Percentiles rank a stretch among this genome's conserved stretches.
Conservation (phyloP, 169 alveolate species). For the Hammondia hammondi region DNA sequence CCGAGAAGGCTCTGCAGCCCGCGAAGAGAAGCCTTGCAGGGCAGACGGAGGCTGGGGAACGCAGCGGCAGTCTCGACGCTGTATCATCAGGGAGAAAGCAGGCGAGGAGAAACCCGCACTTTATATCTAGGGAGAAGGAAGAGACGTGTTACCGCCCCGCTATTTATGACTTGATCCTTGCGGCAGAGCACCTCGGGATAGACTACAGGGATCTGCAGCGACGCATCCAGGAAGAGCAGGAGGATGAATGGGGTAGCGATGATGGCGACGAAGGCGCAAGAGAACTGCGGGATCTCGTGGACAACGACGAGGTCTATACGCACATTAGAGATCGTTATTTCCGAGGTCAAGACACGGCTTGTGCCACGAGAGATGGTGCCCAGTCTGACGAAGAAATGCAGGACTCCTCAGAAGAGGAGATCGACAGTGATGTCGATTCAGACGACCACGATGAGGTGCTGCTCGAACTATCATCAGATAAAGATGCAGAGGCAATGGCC, state of each 20-base stretch:
- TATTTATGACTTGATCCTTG: slow-evolving; percentile 44
- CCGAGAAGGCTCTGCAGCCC: slow-evolving; percentile 52
- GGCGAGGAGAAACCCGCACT: not conserved
- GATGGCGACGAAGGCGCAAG: not conserved
- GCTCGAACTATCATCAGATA: not conserved
- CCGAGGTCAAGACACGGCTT: not conserved
- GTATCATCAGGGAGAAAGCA: not conserved
- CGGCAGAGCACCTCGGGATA: slow-evolving; percentile 53
- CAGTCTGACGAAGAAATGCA: not conserved
- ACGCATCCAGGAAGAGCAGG: not conserved
- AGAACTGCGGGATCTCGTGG: slow-evolving; percentile 43
- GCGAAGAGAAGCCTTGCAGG: slow-evolving; percentile 16
- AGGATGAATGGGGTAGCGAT: not conserved
- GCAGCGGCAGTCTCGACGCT: not conserved
- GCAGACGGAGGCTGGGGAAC: slow-evolving; percentile 23
- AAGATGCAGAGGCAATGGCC: not conserved
- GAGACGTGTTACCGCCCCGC: slow-evolving; percentile 2
- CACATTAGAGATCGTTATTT: not conserved
- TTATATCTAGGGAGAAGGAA: not conserved
- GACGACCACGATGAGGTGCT: not conserved
- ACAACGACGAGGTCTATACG: not conserved
- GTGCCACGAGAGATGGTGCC: not conserved
- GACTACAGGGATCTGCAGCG: slow-evolving; percentile 39
- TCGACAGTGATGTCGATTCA: not conserved
- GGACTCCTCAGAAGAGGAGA: not conserved